Conservation (phyloP, 1,284 basidiomycete species). For the Porogramme epimiltina region DNA sequence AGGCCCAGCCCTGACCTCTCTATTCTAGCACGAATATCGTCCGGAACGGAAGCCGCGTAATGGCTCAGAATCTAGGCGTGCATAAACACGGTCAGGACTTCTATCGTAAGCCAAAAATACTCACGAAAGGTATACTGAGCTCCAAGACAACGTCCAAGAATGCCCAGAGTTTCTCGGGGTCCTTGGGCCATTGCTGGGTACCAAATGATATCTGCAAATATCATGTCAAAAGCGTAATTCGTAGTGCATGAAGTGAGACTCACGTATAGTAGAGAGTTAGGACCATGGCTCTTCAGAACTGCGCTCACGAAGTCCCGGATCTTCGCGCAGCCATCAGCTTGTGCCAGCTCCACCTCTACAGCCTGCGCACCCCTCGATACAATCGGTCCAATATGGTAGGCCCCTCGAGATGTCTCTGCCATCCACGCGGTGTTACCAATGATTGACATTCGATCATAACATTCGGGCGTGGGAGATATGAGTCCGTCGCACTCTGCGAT, state of each 20-base stretch:
- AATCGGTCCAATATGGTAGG: conserved; percentile 17
- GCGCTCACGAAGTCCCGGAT: conserved; percentile 13
- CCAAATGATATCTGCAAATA: conserved; percentile 15
- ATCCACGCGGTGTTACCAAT: conserved; percentile 13
- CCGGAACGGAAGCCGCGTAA: conserved; percentile 13
- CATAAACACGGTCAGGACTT: no score
- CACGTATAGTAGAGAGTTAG: conserved; percentile 13
- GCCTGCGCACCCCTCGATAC: conserved; percentile 3
- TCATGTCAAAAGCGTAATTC: no score
- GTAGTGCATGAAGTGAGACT: background rate
- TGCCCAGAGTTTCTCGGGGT: conserved; percentile 15
- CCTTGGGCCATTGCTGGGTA: conserved; percentile 12
- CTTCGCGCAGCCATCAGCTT: conserved; percentile 5
- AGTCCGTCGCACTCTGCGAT: conserved; percentile 18
- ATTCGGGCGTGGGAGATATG: conserved; percentile 16
- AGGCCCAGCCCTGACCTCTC: conserved; percentile 14
- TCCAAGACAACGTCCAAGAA: conserved; percentile 20
- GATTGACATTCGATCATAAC: conserved; percentile 18
- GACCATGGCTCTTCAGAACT: conserved; percentile 12
- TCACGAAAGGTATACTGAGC: conserved; percentile 15
- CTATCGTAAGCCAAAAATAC: no score
- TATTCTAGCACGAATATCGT: conserved; percentile 15
- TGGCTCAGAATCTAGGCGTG: conserved; percentile 24
- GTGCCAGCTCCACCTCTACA: conserved; percentile 6
- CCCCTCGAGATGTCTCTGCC: conserved; percentile 9